These are phyloP conservation scores for Cardamine chenopodiifolia DNA, from an alignment of 345 rosid species.

Conservation along the genomic window DNA sequence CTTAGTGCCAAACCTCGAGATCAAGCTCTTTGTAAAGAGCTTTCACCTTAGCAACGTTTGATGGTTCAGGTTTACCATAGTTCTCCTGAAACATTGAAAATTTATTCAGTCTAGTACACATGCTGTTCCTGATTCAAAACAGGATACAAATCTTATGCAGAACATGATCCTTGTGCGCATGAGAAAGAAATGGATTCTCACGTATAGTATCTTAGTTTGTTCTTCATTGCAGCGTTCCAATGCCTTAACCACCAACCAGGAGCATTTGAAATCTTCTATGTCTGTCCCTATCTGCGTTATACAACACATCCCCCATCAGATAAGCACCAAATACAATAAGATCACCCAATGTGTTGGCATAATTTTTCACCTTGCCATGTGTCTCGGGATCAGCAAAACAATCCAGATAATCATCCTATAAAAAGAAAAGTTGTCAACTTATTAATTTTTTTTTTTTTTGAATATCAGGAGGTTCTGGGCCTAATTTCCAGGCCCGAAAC, in stretches of 20 bases:
- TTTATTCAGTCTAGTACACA: background rate
- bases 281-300: conserved; percentile 77
- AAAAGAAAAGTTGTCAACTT: conserved; percentile 3
- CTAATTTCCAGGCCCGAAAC: no score
- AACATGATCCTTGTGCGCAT: background rate
- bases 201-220: conserved; percentile 63
- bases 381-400: conserved; percentile 75
- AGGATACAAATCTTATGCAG: background rate
- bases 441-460: no score
- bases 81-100: conserved; percentile 50
- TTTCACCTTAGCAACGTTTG: conserved; percentile 63
- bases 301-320: conserved; percentile 4
- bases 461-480: no score
- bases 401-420: conserved; percentile 84
- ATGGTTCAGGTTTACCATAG: conserved; percentile 72
- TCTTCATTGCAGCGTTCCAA: conserved; percentile 66
- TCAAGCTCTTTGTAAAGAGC: conserved; percentile 69
- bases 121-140: background rate
- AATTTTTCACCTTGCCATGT: conserved; percentile 62
- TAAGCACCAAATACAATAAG: conserved; percentile 11
- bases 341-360: background rate
- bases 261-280: conserved; percentile 85
- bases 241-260: conserved; percentile 87
- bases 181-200: conserved; percentile 36
- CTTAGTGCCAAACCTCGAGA: conserved; percentile 58